Evolutionary conservation across 768 basidiomycete species (phyloP).

Genomic region (Cystobasidium ongulense): DNA sequence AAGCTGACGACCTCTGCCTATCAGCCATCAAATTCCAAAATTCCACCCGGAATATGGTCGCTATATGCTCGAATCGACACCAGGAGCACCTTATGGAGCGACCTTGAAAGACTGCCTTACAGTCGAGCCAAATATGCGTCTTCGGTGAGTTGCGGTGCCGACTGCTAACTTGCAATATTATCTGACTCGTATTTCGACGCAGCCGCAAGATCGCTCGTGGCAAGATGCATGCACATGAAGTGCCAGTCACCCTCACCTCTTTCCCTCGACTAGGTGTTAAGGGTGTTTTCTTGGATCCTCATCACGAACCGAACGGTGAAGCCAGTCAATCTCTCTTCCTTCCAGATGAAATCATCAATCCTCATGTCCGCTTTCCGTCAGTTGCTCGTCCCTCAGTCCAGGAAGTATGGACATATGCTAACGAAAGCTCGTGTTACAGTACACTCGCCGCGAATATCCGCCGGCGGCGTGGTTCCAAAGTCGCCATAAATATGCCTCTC

Average conservation of each 20-base stretch:
- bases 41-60: constrained; percentile 98
- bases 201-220: constrained; percentile 77
- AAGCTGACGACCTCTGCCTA: neutral
- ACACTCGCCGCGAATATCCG: constrained; percentile 97
- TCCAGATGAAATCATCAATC: constrained; percentile 91
- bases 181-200: neutral
- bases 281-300: constrained; percentile 86
- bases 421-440: constrained; percentile 53
- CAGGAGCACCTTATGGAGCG: constrained; percentile 87
- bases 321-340: constrained; percentile 92
- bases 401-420: too few relatives aligned
- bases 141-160: constrained; percentile 70
- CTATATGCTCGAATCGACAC: constrained; percentile 97
- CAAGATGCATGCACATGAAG: constrained; percentile 73
- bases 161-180: too few relatives aligned
- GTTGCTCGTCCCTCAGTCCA: constrained; percentile 50
- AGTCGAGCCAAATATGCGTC: constrained; percentile 91
- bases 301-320: constrained; percentile 66
- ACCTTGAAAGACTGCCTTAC: constrained; percentile 73
- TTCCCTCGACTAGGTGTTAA: constrained; percentile 84
- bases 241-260: constrained; percentile 88
- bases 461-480: constrained; percentile 78
- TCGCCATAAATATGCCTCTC: constrained; percentile 87
- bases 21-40: constrained; percentile 63
- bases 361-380: constrained; percentile 95